These are phyloP conservation scores for Grosmannia serpens DNA, from an alignment of 2,329 filamentous ascomycete genomes.

Conservation along the genomic window DNA sequence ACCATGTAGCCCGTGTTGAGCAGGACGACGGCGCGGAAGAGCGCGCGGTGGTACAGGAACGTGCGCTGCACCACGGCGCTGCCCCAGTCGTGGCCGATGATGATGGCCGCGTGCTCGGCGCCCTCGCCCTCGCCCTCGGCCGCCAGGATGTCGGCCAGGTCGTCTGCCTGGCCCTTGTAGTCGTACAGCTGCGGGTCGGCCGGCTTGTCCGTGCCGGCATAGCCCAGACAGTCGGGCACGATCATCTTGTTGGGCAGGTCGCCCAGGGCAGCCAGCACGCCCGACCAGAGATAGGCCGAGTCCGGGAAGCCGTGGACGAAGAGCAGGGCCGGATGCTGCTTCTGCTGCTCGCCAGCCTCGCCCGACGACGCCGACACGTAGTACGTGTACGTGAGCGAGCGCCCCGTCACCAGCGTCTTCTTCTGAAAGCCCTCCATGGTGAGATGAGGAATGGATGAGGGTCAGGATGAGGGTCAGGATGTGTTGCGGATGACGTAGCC, in stretches of 20 bases:
- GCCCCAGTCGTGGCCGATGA: constrained; percentile 40
- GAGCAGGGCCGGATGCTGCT: constrained; percentile 21
- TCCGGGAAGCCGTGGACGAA: constrained; percentile 40
- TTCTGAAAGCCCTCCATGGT: constrained; percentile 15
- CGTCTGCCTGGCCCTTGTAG: constrained; percentile 22
- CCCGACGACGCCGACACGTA: constrained; percentile 16
- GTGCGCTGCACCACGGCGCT: constrained; percentile 25
- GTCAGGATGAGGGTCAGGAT: no score
- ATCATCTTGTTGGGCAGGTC: constrained; percentile 26
- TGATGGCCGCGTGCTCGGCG: constrained; percentile 16
- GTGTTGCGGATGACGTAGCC: background rate
- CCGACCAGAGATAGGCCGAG: constrained; percentile 30
- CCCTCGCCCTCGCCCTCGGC: background rate
- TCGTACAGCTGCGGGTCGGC: constrained; percentile 24
- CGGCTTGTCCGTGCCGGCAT: constrained; percentile 28
- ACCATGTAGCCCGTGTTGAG: constrained; percentile 29
- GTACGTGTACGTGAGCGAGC: constrained; percentile 28
- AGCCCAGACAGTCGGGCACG: constrained; percentile 27
- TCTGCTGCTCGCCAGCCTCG: background rate
- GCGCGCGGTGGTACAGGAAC: constrained; percentile 27
- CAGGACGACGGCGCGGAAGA: constrained; percentile 28
- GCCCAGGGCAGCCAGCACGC: constrained; percentile 17
- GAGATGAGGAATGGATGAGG: no score
- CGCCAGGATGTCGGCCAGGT: constrained; percentile 27
- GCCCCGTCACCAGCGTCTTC: constrained; percentile 19